These are phyloP conservation scores for Juncus effusus DNA, from an alignment of 176 grass and related monocot genomes.

Conservation along the genomic window DNA sequence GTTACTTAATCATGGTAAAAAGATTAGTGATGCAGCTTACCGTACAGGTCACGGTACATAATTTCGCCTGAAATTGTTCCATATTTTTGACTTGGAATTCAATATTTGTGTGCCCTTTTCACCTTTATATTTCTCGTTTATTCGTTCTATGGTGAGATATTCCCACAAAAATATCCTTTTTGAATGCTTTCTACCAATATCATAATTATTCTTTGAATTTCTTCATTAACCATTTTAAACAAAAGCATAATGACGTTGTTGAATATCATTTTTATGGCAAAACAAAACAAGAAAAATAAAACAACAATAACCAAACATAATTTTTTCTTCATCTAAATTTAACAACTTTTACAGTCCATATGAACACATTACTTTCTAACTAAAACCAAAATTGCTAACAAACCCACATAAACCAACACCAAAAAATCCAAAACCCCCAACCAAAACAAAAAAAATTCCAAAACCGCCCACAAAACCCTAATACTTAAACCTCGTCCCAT, in stretches of 20 bases:
- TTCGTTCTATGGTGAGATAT: background rate
- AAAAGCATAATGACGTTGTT: too few species aligned
- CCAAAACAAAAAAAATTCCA: conserved; percentile 3
- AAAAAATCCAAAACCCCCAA: background rate
- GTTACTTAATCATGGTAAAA: background rate
- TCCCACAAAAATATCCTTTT: background rate
- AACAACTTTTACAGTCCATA: too few species aligned
- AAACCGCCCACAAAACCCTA: conserved; percentile 5
- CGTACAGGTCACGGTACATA: conserved; percentile 9
- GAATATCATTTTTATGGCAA: too few species aligned
- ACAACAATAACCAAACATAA: too few species aligned
- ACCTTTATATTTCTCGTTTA: too few species aligned
- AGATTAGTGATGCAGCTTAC: background rate
- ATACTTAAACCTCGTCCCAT: conserved; percentile 49
- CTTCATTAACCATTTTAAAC: background rate
- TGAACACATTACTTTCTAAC: too few species aligned
- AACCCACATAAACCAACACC: too few species aligned
- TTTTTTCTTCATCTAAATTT: too few species aligned
- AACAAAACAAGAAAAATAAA: too few species aligned
- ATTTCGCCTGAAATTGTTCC: background rate
- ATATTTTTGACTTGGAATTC: conserved; percentile 13
- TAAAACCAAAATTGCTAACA: too few species aligned
- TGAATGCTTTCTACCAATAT: conserved; percentile 5
- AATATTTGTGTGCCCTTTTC: too few species aligned
- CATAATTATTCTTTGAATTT: conserved; percentile 10